Evolutionary conservation across 2,329 filamentous ascomycete genomes (phyloP), one percentile per base, ranked within the genome.

Genomic region (Elsinoe perseae): DNA sequence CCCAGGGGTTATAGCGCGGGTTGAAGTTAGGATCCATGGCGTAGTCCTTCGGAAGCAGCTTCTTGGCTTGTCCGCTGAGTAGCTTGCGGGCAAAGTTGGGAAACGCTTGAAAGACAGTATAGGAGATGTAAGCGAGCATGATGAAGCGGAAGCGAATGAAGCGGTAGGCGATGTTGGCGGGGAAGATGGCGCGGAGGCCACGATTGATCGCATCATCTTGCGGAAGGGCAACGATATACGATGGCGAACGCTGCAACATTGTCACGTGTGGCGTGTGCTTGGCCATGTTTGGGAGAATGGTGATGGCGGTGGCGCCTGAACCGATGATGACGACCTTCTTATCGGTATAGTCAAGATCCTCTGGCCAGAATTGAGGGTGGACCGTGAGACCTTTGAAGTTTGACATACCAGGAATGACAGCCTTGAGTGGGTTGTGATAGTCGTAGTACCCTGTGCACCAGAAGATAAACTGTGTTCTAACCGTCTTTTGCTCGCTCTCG

Each of bases 191-290:
- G 18, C 76, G 73, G 9, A 81, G 40, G 44, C 42, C 59, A 14
- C 58, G 54, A 10, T 50, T 50, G 16, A 73, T 46, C 1, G 59
- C 57, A 42, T 74, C 74, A 6, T 65, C 64, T 21, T 76, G 73
- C 0, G 77, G 71, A 1, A 82, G 62, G n/a, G 79, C 73, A 43
- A 86, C 62, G 56, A 91, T 77, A 64, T 88, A 91, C 0, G 78
- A 80, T 0, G 89, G 89, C 44, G 83, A 89, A 57, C 89, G 82
- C 71, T 95, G 89, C 2, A 95, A 77, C 81, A 92, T 89, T 1
- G 87, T 92, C 25, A 90, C 82, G 12, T 80, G 78, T 4, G 71
- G 72, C 4, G 86, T 87, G 36, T 78, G 80, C 42, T 85, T 72
- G 0, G 83, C 81, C 44, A 95, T 71, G 46, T 77, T 80, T 0